Evolutionary conservation across 2,329 filamentous ascomycete species (phyloP), one percentile per base, ranked within the genome.

Genomic region (Phialophora chinensis): DNA sequence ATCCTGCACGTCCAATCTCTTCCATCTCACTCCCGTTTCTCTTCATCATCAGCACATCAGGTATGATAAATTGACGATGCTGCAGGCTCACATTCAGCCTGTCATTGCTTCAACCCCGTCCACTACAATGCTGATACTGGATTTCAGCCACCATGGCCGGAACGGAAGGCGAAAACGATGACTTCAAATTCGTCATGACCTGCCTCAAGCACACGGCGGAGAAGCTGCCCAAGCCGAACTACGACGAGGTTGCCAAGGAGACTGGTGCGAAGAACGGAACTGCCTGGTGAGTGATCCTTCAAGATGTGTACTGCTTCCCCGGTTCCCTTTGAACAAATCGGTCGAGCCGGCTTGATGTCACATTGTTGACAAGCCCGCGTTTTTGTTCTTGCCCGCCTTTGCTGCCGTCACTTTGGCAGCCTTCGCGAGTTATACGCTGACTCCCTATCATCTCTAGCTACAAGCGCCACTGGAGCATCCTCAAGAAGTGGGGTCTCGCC

Each of bases 141-240:
- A n/a, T 8, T 2, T 3, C 38, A 44, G 17, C 7, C 38, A 44
- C 17, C 38, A 44, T 44, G 38, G 38, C 4, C 17, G 38, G 38
- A 7, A 1, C 38, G 5, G 38, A 44, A 44, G 17, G 38, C 17
- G 38, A 44, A 44, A 44, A 44, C 17, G 38, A 67, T 4, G 69
- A 71, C 53, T 69, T 72, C 60, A 65, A 58, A 14, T 69, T 72
- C 52, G 65, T 72, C 57, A 70, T 72, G 68, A 69, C 66, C 38
- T 70, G 68, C 57, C 54, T 70, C 47, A 66, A 69, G 42, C 60
- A 72, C 35, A 59, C 62, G 0, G 23, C 42, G 5, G 29, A 17
- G 35, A 65, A 66, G 29, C 35, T 42, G 35, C 52, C 64, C 59
- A 69, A 70, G 33, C 60, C 65, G 33, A 61, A 72, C 65, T 70